Percentiles rank a stretch among this genome's conserved stretches.
Conservation (phyloP, 129 eudicot genomes). For the Artemisia tridentata region DNA sequence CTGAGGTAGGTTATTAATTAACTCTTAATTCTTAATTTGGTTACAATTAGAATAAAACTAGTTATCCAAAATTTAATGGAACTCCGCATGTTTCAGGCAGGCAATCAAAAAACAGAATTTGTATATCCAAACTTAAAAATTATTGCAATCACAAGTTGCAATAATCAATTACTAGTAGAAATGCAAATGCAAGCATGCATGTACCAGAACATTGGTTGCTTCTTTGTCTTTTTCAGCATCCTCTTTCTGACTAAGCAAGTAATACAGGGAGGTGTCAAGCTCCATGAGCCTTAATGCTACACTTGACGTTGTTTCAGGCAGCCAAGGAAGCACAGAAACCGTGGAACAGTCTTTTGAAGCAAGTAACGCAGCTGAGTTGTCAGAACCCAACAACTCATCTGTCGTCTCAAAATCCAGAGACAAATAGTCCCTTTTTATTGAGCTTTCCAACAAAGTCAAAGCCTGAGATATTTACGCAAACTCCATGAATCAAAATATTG, state of each 20-base stretch:
- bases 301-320: constrained; percentile 73
- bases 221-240: constrained; percentile 49
- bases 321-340: constrained; percentile 77
- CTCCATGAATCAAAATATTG: too few relatives aligned
- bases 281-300: constrained; percentile 89
- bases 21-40: too few relatives aligned
- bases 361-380: constrained; percentile 24
- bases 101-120: too few relatives aligned
- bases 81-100: too few relatives aligned
- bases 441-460: constrained; percentile 64
- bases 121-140: too few relatives aligned
- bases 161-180: neutral
- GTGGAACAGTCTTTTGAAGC: constrained; percentile 16
- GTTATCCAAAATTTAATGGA: too few relatives aligned
- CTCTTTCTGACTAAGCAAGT: constrained; percentile 53
- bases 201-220: constrained; percentile 39
- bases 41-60: too few relatives aligned
- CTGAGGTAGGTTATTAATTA: too few relatives aligned
- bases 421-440: constrained; percentile 58
- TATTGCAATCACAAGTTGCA: too few relatives aligned
- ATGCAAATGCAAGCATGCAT: neutral
- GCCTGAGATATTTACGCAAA: constrained; percentile 35
- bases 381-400: constrained; percentile 51
- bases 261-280: constrained; percentile 63
- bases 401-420: constrained; percentile 59